Base-by-base conservation (phyloP, 805 yeast species). In the Soucietia sequanensis region DNA sequence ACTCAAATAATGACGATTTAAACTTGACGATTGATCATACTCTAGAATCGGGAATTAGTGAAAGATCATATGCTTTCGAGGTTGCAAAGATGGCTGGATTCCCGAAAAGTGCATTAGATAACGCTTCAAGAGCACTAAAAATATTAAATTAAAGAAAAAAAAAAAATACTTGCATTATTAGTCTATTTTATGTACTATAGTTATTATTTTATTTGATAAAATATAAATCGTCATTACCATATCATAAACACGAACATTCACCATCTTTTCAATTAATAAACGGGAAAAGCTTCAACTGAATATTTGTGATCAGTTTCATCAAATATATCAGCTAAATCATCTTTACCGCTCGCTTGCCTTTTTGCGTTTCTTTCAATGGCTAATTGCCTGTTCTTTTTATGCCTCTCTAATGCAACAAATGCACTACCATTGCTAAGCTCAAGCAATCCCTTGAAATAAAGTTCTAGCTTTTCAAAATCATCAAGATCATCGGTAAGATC, bases 71-170 rank as follows among this genome's bases (percentile, higher is more conserved):
- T 54, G 96, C 95, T 1, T 56, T 86, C 9, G 78, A 76, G 35
- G 83, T 86, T 8, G 95, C 95, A 0, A 69, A 73, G 47, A 59
- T 80, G 49, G 95, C 95, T 0, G 95, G 95, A 0, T 82, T 86
- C 43, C 95, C 96, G 0, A 43, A 43, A 6, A 54, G 57, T 3
- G 87, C 88, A 1, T 47, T 87, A 12, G 41, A 58, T 1, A 59
- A 68, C 24, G 95, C 95, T 1, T 44, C 50, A 21, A 43, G 54
- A 12, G 57, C 55, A 24, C 42, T 50, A 22, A 31, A 34, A 22
- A 13, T 41, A 18, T 28, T 39, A 26, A 30, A 27, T n/a, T n/a
- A n/a, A n/a, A n/a, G n/a, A n/a, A n/a, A n/a, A n/a, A n/a, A n/a
- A n/a, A n/a, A n/a, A n/a, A n/a, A n/a, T n/a, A n/a, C n/a, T n/a